Base-by-base conservation (phyloP, 2,329 filamentous ascomycete genomes). In the Ustulina deusta region DNA sequence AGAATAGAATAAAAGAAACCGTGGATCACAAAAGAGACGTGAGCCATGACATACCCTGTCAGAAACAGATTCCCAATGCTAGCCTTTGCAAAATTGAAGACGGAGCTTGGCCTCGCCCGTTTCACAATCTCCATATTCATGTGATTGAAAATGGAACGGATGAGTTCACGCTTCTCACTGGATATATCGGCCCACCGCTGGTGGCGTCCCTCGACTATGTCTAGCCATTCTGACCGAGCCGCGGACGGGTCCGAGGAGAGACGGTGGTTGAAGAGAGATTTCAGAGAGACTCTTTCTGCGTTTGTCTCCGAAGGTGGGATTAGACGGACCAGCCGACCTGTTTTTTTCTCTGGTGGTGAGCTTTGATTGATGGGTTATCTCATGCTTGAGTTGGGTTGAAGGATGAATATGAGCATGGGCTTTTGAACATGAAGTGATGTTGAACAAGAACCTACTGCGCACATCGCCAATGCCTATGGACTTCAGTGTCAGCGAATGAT, bases 311-410 rank as follows among this genome's bases (percentile, higher is more conserved):
- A 79, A 69, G 90, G 87, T 0, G 95, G 95, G 69, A 98, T 97
- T 56, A 98, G 86, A 22, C 96, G 91, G 65, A 98, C 94, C 5
- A 98, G 87, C 73, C 96, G 91, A 79, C 93, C 93, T 94, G 71
- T 58, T 22, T 15, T 54, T 20, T 34, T 52, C 5, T 40, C 2
- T 20, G 2, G 6, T 36, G 58, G 38, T 61, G 27, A 59, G 57
- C 6, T 42, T 49, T 42, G 6, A 32, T 38, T 40, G 6, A 55
- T 11, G 11, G 6, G 17, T 9, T 15, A 27, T 20, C 3, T 40
- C 34, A 55, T 25, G 29, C 34, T 22, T 11, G 29, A n/a, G 22
- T 6, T 17, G 15, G 22, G 2, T 27, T 20, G 1, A 29, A 27
- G 27, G 11, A 3, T 10, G n/a, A 13, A 38, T 46, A 17, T 54